These are phyloP conservation scores for Xylariales sp. DNA, from an alignment of 2,329 filamentous ascomycete species.

Conservation along the genomic window DNA sequence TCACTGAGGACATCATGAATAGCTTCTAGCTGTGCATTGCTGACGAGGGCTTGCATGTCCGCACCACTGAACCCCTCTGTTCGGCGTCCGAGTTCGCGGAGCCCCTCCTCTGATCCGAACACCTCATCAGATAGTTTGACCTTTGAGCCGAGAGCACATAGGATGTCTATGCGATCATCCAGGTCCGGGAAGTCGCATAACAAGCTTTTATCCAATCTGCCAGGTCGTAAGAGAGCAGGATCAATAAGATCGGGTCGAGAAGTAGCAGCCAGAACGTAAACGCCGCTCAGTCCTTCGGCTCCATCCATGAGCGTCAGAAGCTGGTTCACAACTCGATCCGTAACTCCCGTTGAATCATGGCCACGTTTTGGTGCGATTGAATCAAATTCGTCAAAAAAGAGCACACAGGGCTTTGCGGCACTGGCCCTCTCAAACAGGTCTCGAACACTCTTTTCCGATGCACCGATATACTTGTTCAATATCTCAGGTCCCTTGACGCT, in stretches of 20 bases:
- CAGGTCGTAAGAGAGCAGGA: conserved; percentile 84
- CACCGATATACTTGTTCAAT: conserved; percentile 97
- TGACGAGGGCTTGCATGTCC: conserved; percentile 89
- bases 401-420: conserved; percentile 85
- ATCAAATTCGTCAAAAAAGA: conserved; percentile 99
- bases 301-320: conserved; percentile 98
- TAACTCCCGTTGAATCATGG: conserved; percentile 97
- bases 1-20: conserved; percentile 87
- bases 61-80: conserved; percentile 93
- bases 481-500: conserved; percentile 98
- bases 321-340: conserved; percentile 96
- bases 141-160: conserved; percentile 77
- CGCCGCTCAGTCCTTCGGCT: conserved; percentile 88
- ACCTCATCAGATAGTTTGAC: conserved; percentile 69
- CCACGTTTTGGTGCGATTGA: conserved; percentile 95
- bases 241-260: conserved; percentile 93
- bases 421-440: conserved; percentile 91
- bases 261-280: conserved; percentile 94
- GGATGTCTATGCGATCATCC: conserved; percentile 83
- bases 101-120: conserved; percentile 45
- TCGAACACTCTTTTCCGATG: conserved; percentile 91
- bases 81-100: conserved; percentile 70
- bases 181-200: conserved; percentile 82
- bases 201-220: conserved; percentile 87
- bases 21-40: conserved; percentile 94